Conservation (phyloP, 2,329 filamentous ascomycete species). For the Aspergillus phoenicis region DNA sequence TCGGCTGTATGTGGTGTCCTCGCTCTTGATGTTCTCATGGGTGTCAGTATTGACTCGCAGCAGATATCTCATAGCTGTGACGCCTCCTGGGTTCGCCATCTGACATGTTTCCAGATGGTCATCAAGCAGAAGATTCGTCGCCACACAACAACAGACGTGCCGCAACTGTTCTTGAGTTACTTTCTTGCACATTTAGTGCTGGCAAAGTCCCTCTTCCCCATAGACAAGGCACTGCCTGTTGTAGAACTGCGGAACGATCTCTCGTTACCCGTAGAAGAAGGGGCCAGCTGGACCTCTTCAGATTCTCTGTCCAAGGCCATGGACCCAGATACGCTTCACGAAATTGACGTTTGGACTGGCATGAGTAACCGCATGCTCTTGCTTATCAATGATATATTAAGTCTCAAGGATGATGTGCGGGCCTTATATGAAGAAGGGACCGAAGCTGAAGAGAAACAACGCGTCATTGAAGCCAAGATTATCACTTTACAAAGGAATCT, state of each 20-base stretch:
- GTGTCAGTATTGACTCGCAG: neutral
- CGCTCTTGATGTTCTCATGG: neutral
- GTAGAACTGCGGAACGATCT: neutral
- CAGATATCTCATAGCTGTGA: constrained; percentile 12
- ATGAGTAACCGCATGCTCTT: constrained; percentile 3
- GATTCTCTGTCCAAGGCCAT: neutral
- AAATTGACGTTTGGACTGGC: constrained; percentile 5
- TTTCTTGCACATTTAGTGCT: constrained; percentile 3
- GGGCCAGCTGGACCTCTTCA: neutral
- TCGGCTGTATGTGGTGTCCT: neutral
- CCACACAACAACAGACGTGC: neutral
- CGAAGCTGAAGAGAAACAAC: neutral
- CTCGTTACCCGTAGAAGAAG: neutral
- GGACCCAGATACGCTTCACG: neutral
- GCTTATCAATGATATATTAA: constrained; percentile 5
- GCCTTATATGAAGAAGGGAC: neutral
- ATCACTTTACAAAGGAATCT: neutral
- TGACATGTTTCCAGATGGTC: constrained; percentile 10
- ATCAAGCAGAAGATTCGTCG: constrained; percentile 2
- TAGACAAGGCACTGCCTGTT: neutral
- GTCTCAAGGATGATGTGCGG: neutral
- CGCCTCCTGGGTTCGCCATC: constrained; percentile 7
- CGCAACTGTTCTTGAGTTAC: constrained; percentile 1
- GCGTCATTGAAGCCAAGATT: neutral
- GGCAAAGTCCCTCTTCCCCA: constrained; percentile 1